phyloP scores from a whole-genome alignment of 2,329 filamentous ascomycete species.

The Hypoxylon sp. region DNA sequence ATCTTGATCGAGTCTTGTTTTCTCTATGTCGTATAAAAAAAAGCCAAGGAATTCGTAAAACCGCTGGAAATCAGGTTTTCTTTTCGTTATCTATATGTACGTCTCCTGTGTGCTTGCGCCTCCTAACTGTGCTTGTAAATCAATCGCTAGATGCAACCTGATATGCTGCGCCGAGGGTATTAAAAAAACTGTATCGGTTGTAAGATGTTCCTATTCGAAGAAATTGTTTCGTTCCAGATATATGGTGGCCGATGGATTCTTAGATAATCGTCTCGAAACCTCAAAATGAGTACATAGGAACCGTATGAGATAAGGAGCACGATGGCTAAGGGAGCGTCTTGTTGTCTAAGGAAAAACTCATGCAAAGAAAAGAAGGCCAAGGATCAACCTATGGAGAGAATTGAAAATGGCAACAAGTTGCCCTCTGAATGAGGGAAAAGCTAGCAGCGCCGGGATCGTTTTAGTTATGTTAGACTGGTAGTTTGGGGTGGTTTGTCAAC shows the following conservation, averaged over 20 bases:
- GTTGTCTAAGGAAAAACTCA: slow-evolving; percentile 47
- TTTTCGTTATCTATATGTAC: slow-evolving; percentile 36
- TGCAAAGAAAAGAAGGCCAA: slow-evolving; percentile 61
- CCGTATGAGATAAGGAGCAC: slow-evolving; percentile 41
- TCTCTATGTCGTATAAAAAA: slow-evolving; percentile 30
- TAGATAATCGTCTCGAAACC: slow-evolving; percentile 36
- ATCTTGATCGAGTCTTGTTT: slow-evolving; percentile 43
- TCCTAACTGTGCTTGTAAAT: slow-evolving; percentile 36
- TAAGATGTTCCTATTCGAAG: slow-evolving; percentile 26
- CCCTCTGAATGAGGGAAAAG: slow-evolving; percentile 47
- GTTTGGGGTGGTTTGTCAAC: slow-evolving; percentile 30
- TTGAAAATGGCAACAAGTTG: slow-evolving; percentile 54
- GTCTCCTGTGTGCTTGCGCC: slow-evolving; percentile 14
- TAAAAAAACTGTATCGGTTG: slow-evolving; percentile 39
- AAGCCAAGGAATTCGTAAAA: slow-evolving; percentile 40
- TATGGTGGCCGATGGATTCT: slow-evolving; percentile 22
- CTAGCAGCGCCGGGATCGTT: slow-evolving; percentile 21
- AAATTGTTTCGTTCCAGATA: slow-evolving; percentile 26
- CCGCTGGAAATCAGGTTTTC: slow-evolving; percentile 26
- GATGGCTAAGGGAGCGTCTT: slow-evolving; percentile 39
- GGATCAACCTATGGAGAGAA: slow-evolving; percentile 72
- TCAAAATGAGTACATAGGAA: slow-evolving; percentile 27
- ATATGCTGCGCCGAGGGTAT: slow-evolving; percentile 37
- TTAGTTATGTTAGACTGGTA: slow-evolving; percentile 15
- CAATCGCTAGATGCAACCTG: slow-evolving; percentile 46